Base-by-base conservation (phyloP, 2,329 filamentous ascomycete genomes). In the Capronia epimyces region DNA sequence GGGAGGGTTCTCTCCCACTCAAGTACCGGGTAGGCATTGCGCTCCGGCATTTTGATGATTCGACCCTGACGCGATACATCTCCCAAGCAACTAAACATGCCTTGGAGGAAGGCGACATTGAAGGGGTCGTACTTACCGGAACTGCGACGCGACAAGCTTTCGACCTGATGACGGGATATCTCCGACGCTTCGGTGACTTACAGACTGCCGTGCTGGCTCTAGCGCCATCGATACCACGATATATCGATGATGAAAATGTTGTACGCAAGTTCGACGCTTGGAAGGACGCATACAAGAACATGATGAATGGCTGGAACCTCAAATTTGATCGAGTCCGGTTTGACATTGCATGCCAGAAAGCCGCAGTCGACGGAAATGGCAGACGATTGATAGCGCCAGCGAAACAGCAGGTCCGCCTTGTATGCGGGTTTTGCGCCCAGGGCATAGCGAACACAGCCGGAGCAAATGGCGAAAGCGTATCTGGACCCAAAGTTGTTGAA, bases 41-140 rank as follows among this genome's bases (percentile, higher is more conserved):
- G 24, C 64, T 84, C n/a, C 69, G 72, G 44, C 74, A 73, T 67
- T 66, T 75, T 25, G 64, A 70, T 2, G 74, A 76, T 55, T 65
- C 67, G 1, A 67, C 71, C 24, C 63, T 76, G 13, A 69, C 68
- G 3, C 72, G 72, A 48, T 83, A 82, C 60, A 68, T 84, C 39
- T 71, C 75, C 36, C 73, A 79, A 31, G 71, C 72, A 4, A 80
- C 75, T 1, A 63, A 69, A 18, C 70, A 77, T 32, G 73, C 72
- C 20, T 73, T 81, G 43, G 65, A 66, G 2, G 69, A 75, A 49
- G 81, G 81, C 22, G 75, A 82, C 58, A 74, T 82, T 46, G 79
- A 82, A 66, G 81, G 81, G 8, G 69, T 83, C 6, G 68, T 83
- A 12, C 72, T 84, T 7, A 84, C 81, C 0, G 81, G 81, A 5